Percentiles rank a stretch among this genome's conserved stretches.
phyloP scores from a whole-genome alignment of 2,329 filamentous ascomycete genomes.

The Tolypocladium ovalisporum region DNA sequence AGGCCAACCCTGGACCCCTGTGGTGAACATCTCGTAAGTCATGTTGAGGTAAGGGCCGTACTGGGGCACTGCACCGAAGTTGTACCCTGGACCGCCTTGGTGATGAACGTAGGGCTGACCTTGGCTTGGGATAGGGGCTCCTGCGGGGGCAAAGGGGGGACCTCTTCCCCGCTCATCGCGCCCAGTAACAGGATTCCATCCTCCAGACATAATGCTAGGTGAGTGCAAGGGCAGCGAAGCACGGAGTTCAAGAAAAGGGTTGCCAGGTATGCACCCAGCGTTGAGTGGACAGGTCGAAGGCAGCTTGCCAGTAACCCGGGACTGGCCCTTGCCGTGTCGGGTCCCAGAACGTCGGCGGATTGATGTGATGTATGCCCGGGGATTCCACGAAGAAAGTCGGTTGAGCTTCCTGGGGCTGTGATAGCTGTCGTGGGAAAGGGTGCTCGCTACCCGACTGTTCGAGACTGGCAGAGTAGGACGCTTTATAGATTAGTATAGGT shows the following conservation, averaged over 20 bases:
- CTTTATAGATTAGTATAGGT: not conserved
- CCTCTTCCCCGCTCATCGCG: constrained; percentile 22
- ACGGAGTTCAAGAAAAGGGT: constrained; percentile 10
- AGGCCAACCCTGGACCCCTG: constrained; percentile 6
- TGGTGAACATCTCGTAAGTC: constrained; percentile 14
- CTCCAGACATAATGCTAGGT: constrained; percentile 21
- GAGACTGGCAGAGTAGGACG: not conserved
- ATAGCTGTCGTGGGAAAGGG: not conserved
- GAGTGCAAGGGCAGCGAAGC: not conserved
- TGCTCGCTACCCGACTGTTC: not conserved
- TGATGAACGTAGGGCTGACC: constrained; percentile 28
- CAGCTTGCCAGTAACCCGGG: constrained; percentile 23
- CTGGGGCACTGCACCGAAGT: constrained; percentile 14
- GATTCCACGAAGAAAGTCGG: constrained; percentile 1
- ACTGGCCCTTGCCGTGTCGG: constrained; percentile 17
- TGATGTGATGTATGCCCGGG: constrained; percentile 1
- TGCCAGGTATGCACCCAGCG: constrained; percentile 28
- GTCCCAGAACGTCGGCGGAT: constrained; percentile 13
- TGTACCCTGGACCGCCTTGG: constrained; percentile 23
- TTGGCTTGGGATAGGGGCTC: constrained; percentile 20
- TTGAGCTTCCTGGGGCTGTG: constrained; percentile 1
- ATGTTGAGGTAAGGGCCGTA: constrained; percentile 10
- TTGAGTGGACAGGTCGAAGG: constrained; percentile 15
- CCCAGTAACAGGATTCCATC: constrained; percentile 28
- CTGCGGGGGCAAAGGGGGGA: constrained; percentile 21